Evolutionary conservation across 768 basidiomycete genomes (phyloP).

Genomic region (Leccinum sublutescens): DNA sequence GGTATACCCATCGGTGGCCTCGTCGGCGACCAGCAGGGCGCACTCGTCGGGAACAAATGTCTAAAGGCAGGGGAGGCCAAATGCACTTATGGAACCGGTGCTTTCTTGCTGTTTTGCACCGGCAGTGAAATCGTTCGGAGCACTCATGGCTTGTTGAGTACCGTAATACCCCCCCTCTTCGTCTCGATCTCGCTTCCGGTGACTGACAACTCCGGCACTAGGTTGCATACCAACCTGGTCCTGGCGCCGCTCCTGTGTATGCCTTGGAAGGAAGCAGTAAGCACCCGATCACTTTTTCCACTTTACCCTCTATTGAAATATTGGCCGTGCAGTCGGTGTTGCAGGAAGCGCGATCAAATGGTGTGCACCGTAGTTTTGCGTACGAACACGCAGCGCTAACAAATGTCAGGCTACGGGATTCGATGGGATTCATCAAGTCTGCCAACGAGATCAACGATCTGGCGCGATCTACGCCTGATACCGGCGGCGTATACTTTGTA

Average conservation of each 20-base stretch:
- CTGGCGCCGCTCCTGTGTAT: slow-evolving; percentile 76
- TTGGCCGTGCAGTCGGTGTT: slow-evolving; percentile 64
- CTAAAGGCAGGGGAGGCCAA: slow-evolving; percentile 89
- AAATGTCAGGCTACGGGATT: slow-evolving; percentile 73
- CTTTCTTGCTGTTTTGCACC: slow-evolving; percentile 94
- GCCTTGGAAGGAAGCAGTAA: slow-evolving; percentile 92
- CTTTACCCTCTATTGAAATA: not conserved
- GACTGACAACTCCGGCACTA: slow-evolving; percentile 26
- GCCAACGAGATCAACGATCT: slow-evolving; percentile 85
- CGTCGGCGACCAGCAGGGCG: slow-evolving; percentile 98
- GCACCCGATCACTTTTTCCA: slow-evolving; percentile 27
- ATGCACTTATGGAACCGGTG: slow-evolving; percentile 97
- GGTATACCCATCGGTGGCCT: slow-evolving; percentile 89
- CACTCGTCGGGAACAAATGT: slow-evolving; percentile 95
- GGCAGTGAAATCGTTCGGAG: slow-evolving; percentile 85
- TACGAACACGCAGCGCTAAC: not conserved
- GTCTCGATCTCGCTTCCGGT: not conserved
- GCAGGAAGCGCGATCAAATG: slow-evolving; percentile 97
- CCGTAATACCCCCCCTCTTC: slow-evolving; percentile 44
- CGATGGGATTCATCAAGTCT: slow-evolving; percentile 76
- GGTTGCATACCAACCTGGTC: slow-evolving; percentile 90
- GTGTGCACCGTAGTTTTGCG: slow-evolving; percentile 30
- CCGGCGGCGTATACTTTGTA: slow-evolving; percentile 94
- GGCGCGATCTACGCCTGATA: slow-evolving; percentile 70
- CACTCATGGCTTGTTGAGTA: slow-evolving; percentile 83